These are phyloP conservation scores for Alopecurus myosuroides DNA, from an alignment of 176 grass and related monocot genomes.

Conservation along the genomic window DNA sequence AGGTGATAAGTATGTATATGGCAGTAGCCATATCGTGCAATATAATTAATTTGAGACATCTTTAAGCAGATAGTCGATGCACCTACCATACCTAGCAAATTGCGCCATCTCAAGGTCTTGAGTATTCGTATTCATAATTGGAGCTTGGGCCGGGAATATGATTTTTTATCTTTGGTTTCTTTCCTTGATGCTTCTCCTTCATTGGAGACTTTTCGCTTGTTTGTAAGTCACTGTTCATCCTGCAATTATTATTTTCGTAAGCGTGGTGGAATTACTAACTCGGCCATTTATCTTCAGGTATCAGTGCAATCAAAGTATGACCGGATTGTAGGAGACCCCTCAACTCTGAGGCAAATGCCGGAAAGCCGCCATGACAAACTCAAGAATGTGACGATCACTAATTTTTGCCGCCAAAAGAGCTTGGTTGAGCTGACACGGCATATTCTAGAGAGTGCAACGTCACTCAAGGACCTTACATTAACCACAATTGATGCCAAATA, in stretches of 20 bases:
- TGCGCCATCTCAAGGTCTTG: neutral
- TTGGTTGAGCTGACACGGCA: neutral
- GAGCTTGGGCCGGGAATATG: neutral
- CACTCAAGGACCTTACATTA: neutral
- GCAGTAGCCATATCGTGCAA: no score
- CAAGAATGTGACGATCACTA: neutral
- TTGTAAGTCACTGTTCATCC: neutral
- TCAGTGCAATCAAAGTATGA: no score
- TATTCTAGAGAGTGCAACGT: neutral
- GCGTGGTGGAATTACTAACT: no score
- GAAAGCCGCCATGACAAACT: neutral
- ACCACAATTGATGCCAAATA: neutral
- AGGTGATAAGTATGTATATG: neutral
- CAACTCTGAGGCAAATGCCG: no score
- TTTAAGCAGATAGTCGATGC: neutral
- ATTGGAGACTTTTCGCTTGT: neutral
- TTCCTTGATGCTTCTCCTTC: neutral
- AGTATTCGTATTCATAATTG: accelerated
- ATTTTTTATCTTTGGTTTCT: slow-evolving; percentile 2
- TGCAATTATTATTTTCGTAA: no score
- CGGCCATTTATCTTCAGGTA: no score
- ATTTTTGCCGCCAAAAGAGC: neutral
- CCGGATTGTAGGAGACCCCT: no score
- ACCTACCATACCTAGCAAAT: neutral
- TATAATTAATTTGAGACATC: neutral